Evolutionary conservation across 441 rosid species (phyloP), one percentile per base, ranked within the genome.

Genomic region (Brassica hybrid): DNA sequence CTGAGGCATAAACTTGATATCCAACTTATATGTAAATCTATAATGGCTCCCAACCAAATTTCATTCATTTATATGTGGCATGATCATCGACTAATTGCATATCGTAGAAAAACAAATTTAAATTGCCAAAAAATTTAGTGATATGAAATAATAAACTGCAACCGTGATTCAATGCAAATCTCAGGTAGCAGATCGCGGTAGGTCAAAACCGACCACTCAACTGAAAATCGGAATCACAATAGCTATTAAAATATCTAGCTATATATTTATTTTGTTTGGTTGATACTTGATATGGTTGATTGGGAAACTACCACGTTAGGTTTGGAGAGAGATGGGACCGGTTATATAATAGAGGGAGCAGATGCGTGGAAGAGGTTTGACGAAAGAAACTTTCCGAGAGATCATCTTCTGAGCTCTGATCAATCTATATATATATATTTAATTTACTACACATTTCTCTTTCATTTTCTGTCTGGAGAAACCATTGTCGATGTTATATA

Each of bases 241-340:
- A 19, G 56, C 32, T 27, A 56, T 57, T 63, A 65, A 77, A 65
- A 65, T 52, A 65, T 71, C 21, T 52, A 32, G 2, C 41, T 9
- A 32, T 34, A 63, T 3, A 62, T 7, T 7, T 18, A 58, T 67
- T 43, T 38, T 27, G 30, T 69, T 41, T 41, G n/a, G 32, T 27
- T 32, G 38, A 25, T 25, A 25, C 27, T 30, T 30, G 34, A 30
- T 5, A 30, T 30, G 34, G 34, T 30, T 25, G 27, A 25, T 25
- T 36, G 43, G 43, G 43, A 36, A 36, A 36, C 10, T 36, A 38
- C 45, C 45, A 43, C 50, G 50, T 43, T 43, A 43, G 50, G n/a
- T 43, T 43, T 43, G 14, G n/a, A 43, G 50, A 43, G 50, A 43
- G 50, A 43, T 43, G n/a, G 50, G 50, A 43, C 50, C 50, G 50